Base-by-base conservation (phyloP, 331 rosid genomes). In the Malus hybrid region DNA sequence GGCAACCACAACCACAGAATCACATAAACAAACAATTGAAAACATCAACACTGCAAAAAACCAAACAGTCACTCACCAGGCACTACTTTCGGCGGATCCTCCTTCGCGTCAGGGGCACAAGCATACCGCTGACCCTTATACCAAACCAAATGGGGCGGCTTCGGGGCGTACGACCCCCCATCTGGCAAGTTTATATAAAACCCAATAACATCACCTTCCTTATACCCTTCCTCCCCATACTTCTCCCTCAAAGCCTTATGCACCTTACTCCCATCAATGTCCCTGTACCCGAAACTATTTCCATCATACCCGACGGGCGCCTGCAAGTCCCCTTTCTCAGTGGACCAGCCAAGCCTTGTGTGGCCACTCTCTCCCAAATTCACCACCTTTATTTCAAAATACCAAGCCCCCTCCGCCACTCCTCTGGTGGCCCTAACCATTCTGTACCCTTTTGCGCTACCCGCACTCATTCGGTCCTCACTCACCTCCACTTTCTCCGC, bases 341-440 rank as follows among this genome's bases (percentile, higher is more conserved):
- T 95, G 10, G 93, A 87, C 96, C 97, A 95, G 0, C 97, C 97
- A 6, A 94, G 90, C 13, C 99, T 86, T 0, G 99, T 94, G 72
- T 94, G 97, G 18, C 97, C 97, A 1, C 86, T 86, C 28, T 86
- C 93, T 57, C 97, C 99, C 86, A 94, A 84, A 19, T 70, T 81
- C 71, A 86, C 86, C 61, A 94, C 88, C 87, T 72, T 92, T 20
- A 92, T 85, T 75, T 94, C 99, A 65, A 90, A 94, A 74, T 92
- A 94, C 99, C 99, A 94, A 6, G 97, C 93, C 16, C 97, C 99
- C 82, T 92, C 97, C 6, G 73, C 83, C 10, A 89, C 97, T 4
- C 97, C 96, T 73, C 99, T 89, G 10, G 97, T 95, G 33, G 93
- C 90, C 81, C 97, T 95, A 13, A 90, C 97, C 99, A 95, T 92